Conservation (phyloP, 2,329 filamentous ascomycete genomes). For the Thielaviopsis euricoi region DNA sequence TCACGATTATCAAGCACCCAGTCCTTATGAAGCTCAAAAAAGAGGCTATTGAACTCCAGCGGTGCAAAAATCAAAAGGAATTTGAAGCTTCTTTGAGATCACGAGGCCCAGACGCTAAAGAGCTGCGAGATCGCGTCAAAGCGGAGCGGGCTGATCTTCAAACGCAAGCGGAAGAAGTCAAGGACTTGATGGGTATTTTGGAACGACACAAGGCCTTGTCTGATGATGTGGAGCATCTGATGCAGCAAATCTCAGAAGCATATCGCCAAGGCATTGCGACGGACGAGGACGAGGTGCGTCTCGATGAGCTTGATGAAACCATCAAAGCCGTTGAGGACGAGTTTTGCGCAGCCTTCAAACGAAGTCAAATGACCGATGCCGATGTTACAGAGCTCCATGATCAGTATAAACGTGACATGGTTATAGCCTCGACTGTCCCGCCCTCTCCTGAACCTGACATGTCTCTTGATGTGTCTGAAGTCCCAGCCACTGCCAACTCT, state of each 20-base stretch:
- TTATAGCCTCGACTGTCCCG: constrained; percentile 5
- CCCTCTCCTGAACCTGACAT: not conserved
- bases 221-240: constrained; percentile 28
- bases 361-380: constrained; percentile 3
- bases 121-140: constrained; percentile 30
- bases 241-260: constrained; percentile 29
- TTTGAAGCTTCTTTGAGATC: constrained; percentile 29
- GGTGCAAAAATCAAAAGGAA: constrained; percentile 29
- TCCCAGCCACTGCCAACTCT: too few relatives aligned
- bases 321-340: constrained; percentile 16
- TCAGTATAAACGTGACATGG: not conserved
- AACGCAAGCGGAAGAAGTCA: constrained; percentile 28
- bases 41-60: constrained; percentile 23
- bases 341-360: constrained; percentile 2
- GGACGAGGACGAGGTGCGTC: constrained; percentile 31
- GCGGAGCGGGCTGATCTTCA: constrained; percentile 31
- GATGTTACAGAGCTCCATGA: constrained; percentile 2
- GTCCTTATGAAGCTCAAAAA: constrained; percentile 21
- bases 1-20: constrained; percentile 18
- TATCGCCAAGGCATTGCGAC: constrained; percentile 36
- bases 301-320: constrained; percentile 31
- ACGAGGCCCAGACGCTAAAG: constrained; percentile 25
- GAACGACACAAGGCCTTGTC: constrained; percentile 26
- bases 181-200: constrained; percentile 25
- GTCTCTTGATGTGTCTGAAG: too few relatives aligned